Evolutionary conservation across 1,284 basidiomycete genomes (phyloP).

Genomic region (Rhizoctonia solani): DNA sequence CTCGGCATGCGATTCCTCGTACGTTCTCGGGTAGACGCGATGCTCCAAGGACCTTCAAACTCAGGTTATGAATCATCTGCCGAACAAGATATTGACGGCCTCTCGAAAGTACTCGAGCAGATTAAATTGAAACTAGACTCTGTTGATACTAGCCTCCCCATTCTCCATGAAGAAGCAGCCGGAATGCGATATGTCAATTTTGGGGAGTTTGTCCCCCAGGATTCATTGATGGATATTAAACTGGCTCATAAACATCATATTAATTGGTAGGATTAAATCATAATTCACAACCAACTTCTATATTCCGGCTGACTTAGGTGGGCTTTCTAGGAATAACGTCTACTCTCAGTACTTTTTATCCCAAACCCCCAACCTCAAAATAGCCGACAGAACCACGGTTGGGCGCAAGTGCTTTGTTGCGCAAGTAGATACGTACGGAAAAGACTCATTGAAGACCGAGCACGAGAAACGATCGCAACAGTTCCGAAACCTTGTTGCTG

Average conservation of each 20-base stretch:
- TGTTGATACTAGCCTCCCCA: background rate
- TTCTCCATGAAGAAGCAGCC: background rate
- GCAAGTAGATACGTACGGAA: background rate
- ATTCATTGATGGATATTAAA: background rate
- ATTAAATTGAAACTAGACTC: background rate
- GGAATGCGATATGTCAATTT: conserved; percentile 3
- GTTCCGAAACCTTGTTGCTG: background rate
- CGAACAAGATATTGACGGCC: too few relatives aligned
- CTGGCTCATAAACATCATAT: background rate
- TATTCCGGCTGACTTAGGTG: background rate
- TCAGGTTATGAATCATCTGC: background rate
- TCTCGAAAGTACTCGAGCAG: too few relatives aligned
- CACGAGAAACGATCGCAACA: background rate
- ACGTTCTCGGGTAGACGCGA: conserved; percentile 3
- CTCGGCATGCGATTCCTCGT: conserved; percentile 11
- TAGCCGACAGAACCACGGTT: conserved; percentile 43
- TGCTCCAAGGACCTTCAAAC: background rate
- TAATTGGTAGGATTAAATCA: conserved; percentile 41
- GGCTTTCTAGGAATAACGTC: conserved; percentile 47
- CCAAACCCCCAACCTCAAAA: conserved; percentile 57
- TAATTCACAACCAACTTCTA: background rate
- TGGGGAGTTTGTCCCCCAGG: conserved; percentile 7
- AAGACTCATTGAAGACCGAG: background rate
- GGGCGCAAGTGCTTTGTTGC: background rate
- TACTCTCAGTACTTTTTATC: conserved; percentile 61